Base-by-base conservation (phyloP, 108 stramenopile species). In the Cyclotella atomus region DNA sequence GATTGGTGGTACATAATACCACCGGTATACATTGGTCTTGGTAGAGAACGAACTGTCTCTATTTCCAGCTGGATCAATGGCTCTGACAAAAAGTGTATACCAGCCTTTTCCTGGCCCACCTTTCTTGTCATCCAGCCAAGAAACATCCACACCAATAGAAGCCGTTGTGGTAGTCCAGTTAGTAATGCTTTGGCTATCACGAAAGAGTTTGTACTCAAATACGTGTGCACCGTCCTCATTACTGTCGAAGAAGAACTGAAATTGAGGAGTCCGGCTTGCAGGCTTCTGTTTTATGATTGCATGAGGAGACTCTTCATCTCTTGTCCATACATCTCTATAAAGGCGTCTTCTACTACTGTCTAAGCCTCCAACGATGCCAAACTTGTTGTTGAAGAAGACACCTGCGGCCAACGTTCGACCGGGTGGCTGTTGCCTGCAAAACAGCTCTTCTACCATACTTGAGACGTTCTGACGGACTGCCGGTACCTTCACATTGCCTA, bases 21-120 rank as follows among this genome's bases (percentile, higher is more conserved):
- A 94, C 36, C 65, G 74, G 53, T 91, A 85, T 61, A 91, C 84
- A 83, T 95, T 95, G 8, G 72, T 53, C 38, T 85, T 68, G n/a
- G 72, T 70, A 45, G 74, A 93, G 38, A 68, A 68, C 24, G 29
- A 50, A 54, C 71, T 77, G 21, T 84, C 78, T 20, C 69, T 68
- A 71, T 95, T 95, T 6, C 92, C 92, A 36, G 88, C 85, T 9
- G 92, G 88, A 43, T 95, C 91, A 28, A 92, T 68, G 25, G 87
- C 83, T 27, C 92, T 70, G 23, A 89, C 88, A 66, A 84, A 91
- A 7, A 95, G 52, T 15, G 82, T 78, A 72, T 95, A 95, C 79
- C 68, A 71, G 2, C 92, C 94, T n/a, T 63, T 73, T 15, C 94
- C 94, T 27, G 91, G 89, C 8, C 92, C 92, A 30, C 86, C 84